Evolutionary conservation across 345 rosid species (phyloP), one percentile per base, ranked within the genome.

Genomic region (Populus simonii): DNA sequence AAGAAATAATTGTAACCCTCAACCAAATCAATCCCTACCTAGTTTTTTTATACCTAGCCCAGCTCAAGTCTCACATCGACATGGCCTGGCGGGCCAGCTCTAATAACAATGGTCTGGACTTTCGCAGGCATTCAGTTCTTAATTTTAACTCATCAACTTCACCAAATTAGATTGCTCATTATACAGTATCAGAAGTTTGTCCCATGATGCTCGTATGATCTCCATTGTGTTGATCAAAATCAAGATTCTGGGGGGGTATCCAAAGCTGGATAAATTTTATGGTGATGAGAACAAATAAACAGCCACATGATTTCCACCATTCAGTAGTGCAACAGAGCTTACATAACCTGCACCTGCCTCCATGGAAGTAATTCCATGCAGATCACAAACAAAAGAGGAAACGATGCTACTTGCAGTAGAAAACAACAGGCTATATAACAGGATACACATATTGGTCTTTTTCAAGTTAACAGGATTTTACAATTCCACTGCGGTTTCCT

Each of bases 401-500:
- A 6, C 6, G 11, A 63, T 29, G 29, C 22, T 15, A 18, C 38
- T 31, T 41, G 77, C 61, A 43, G 70, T 29, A 31, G 33, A 18
- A 41, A 38, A 62, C 67, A 71, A 59, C 39, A 74, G 70, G 38
- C 65, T 55, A 72, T 8, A 39, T 72, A 49, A 27, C 16, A 41
- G 23, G 38, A 72, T 49, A 57, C 74, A 79, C 16, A 59, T 20
- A 22, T 18, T 51, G 35, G 63, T 78, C 33, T 53, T 66, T 45
- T 18, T 5, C 20, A 57, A 57, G 68, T 75, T 75, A 47, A 66
- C 33, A 17, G 3, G 67, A 57, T 76, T 74, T 79, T 79, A 80
- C 80, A 83, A 81, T 79, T 84, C 75, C 81, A 71, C 79, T 61
- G 65, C 79, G 27, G 53, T 63, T 79, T 75, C 82, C 74, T 81